Evolutionary conservation across 2,329 filamentous ascomycete genomes (phyloP).

Genomic region (Aspergillus candidus): DNA sequence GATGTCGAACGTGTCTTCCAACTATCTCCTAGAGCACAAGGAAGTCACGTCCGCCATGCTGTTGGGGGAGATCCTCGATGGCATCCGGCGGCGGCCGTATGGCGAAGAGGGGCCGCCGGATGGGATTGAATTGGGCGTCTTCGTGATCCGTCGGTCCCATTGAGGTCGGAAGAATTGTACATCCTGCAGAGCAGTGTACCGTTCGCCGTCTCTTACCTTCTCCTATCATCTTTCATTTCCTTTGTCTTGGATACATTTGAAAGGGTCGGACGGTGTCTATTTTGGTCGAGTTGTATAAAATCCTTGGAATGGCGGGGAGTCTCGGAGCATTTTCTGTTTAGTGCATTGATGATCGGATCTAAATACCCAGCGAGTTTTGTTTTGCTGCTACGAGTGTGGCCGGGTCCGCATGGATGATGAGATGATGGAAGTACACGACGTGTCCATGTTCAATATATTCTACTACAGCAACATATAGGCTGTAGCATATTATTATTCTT

Average conservation of each 20-base stretch:
- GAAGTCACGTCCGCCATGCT: conserved; percentile 50
- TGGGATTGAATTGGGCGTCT: conserved; percentile 44
- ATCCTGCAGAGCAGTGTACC: background rate
- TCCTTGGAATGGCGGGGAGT: background rate
- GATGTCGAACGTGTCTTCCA: conserved; percentile 18
- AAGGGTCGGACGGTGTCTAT: too few relatives aligned
- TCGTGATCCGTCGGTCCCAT: conserved; percentile 43
- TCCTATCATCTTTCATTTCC: background rate
- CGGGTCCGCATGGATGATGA: conserved; percentile 1
- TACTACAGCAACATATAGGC: conserved; percentile 1
- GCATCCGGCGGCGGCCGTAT: conserved; percentile 49
- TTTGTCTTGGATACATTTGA: too few relatives aligned
- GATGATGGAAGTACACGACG: conserved; percentile 15
- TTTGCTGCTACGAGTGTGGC: conserved; percentile 13
- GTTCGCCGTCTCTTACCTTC: background rate
- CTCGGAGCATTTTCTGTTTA: conserved; percentile 9
- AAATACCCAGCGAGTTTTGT: conserved; percentile 28
- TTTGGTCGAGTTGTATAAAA: too few relatives aligned
- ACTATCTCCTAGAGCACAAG: conserved; percentile 30
- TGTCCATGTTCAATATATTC: conserved; percentile 2
- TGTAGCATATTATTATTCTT: background rate
- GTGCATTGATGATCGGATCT: conserved; percentile 19
- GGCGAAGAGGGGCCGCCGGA: conserved; percentile 39
- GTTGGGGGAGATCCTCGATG: conserved; percentile 55
- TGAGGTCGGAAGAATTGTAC: conserved; percentile 11